A percentile compares a stretch with the other conserved stretches of the same genome.
Evolutionary conservation across 495 filamentous ascomycete genomes (phyloP).

Genomic region (Lineolata rhizophorae): DNA sequence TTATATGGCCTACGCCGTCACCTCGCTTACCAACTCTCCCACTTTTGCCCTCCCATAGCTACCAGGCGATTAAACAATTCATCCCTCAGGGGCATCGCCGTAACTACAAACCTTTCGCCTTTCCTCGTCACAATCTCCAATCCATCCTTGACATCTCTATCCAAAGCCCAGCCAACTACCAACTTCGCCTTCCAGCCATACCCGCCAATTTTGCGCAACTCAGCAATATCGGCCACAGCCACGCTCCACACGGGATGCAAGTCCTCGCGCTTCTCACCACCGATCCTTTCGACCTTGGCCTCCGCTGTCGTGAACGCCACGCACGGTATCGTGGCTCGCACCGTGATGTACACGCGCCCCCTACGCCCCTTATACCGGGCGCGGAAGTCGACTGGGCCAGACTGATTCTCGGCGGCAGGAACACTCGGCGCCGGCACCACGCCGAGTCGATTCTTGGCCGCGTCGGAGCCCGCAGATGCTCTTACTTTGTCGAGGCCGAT

Average conservation of each 20-base stretch:
- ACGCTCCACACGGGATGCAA: conserved; percentile 34
- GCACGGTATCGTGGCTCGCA: conserved; percentile 32
- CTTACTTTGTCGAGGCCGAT: conserved; percentile 47
- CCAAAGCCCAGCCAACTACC: conserved; percentile 61
- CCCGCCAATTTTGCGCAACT: conserved; percentile 65
- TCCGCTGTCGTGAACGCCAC: conserved; percentile 35
- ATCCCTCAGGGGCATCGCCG: conserved; percentile 51
- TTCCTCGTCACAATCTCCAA: conserved; percentile 39
- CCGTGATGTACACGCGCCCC: conserved; percentile 48
- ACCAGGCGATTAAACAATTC: conserved; percentile 73
- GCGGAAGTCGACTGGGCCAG: conserved; percentile 58
- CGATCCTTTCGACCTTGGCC: conserved; percentile 21
- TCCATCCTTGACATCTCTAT: conserved; percentile 58
- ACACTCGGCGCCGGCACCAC: conserved; percentile 33
- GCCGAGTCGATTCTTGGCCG: conserved; percentile 50
- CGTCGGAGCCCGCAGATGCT: conserved; percentile 39
- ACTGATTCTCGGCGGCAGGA: too few relatives aligned
- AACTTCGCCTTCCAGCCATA: conserved; percentile 79
- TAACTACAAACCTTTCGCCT: conserved; percentile 36
- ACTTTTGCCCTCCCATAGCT: conserved; percentile 68
- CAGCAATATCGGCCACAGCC: conserved; percentile 34
- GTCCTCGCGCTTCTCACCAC: conserved; percentile 26
- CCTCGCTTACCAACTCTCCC: conserved; percentile 48
- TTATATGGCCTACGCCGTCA: too few relatives aligned
- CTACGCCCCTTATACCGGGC: conserved; percentile 46